Evolutionary conservation across 495 filamentous ascomycete genomes (phyloP).

Genomic region (Astrothelium subdiscretum): DNA sequence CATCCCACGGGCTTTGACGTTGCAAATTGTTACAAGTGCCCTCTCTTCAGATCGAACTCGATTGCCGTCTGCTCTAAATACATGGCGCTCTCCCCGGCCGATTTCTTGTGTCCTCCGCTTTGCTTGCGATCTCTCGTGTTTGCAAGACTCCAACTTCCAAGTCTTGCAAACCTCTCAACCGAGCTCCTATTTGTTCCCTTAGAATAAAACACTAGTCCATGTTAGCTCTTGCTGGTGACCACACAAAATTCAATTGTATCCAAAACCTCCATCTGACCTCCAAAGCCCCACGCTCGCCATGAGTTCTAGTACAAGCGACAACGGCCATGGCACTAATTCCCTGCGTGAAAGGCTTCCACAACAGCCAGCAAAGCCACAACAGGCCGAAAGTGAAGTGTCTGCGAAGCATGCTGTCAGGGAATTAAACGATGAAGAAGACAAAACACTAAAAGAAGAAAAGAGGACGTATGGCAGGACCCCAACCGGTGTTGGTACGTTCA

Average conservation of each 20-base stretch:
- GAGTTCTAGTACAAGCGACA: neutral
- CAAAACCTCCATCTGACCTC: neutral
- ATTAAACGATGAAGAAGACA: conserved; percentile 32
- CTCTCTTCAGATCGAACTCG: neutral
- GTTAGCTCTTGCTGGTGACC: neutral
- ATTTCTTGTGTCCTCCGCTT: neutral
- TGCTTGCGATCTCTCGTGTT: neutral
- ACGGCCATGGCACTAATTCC: neutral
- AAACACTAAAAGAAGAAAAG: conserved; percentile 39
- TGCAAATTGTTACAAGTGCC: neutral
- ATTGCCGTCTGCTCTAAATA: neutral
- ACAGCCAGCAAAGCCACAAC: conserved; percentile 13
- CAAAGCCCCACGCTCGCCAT: neutral
- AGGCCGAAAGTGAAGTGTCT: conserved; percentile 15
- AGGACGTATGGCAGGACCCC: conserved; percentile 88
- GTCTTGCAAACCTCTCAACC: neutral
- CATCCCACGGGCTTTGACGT: neutral
- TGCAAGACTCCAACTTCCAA: neutral
- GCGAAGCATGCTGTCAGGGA: conserved; percentile 17
- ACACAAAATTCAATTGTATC: neutral
- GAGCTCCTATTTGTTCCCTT: neutral
- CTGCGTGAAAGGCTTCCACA: conserved; percentile 19
- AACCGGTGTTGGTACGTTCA: conserved; percentile 42
- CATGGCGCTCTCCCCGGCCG: neutral
- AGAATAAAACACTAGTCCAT: neutral